Conservation (phyloP, 768 basidiomycete species). For the Boletellus ananiceps region DNA sequence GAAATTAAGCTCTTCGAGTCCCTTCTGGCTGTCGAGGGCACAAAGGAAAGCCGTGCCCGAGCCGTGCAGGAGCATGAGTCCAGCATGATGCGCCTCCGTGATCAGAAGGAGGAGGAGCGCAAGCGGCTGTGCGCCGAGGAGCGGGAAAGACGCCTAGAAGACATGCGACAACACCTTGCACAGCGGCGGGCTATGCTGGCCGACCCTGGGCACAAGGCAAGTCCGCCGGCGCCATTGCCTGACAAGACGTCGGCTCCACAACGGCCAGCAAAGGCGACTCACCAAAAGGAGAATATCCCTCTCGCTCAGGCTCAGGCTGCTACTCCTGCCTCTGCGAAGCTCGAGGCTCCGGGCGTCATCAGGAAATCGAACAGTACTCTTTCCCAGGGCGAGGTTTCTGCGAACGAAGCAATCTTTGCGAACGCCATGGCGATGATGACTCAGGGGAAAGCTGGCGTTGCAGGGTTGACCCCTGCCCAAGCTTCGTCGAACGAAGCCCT, state of each 20-base stretch:
- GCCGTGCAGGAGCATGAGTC: conserved; percentile 31
- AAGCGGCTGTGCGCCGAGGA: conserved; percentile 29
- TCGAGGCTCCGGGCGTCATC: conserved; percentile 19
- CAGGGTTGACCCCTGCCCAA: conserved; percentile 16
- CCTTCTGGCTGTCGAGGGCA: conserved; percentile 24
- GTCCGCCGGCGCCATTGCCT: conserved; percentile 9
- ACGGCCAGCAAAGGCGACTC: conserved; percentile 11
- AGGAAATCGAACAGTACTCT: conserved; percentile 25
- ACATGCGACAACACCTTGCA: conserved; percentile 16
- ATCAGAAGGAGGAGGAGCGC: conserved; percentile 30
- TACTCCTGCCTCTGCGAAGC: conserved; percentile 10
- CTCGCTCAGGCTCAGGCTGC: conserved; percentile 8
- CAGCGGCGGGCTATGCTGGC: conserved; percentile 18
- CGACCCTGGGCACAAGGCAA: conserved; percentile 12
- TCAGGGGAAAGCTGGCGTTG: conserved; percentile 6
- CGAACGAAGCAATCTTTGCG: conserved; percentile 26
- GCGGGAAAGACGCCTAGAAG: conserved; percentile 23
- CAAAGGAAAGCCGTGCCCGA: conserved; percentile 27
- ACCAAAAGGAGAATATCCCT: conserved; percentile 29
- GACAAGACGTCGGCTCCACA: conserved; percentile 15
- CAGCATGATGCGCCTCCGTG: conserved; percentile 31
- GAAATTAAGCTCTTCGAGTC: conserved; percentile 29
- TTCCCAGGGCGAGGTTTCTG: conserved; percentile 23
- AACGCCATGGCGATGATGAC: conserved; percentile 20
- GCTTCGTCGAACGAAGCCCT: conserved; percentile 23